Evolutionary conservation across 345 rosid species (phyloP), one percentile per base, ranked within the genome.

Genomic region (Hibiscus mutabilis): DNA sequence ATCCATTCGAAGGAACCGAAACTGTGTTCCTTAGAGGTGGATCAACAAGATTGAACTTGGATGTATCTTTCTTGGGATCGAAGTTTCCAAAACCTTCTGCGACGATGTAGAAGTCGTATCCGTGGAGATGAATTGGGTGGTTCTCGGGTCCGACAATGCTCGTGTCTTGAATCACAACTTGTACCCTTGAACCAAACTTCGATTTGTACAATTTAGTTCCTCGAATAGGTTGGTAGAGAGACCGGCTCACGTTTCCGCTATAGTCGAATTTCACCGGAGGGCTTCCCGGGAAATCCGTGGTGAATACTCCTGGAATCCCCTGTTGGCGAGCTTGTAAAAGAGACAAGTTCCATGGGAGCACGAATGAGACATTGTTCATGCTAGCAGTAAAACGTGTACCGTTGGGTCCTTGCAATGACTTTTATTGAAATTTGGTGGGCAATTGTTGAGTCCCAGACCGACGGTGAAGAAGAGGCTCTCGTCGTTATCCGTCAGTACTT

Each of bases 81-180:
- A 95, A 95, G 77, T 95, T 95, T 70, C 99, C 99, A 21, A 89
- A 95, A 6, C 98, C 99, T 74, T 84, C 81, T 0, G 86, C 99
- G 14, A 95, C 51, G 15, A 95, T 83, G 81, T 87, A 92, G 79
- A 95, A 95, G 82, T 95, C 98, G 51, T 92, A 87, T 60, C 99
- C 99, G 4, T 95, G 99, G 9, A 95, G 83, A 76, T 94, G 98
- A 72, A 94, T 86, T 0, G 97, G 97, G 70, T 94, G 98, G 75
- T 92, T 90, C 70, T 94, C 98, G 0, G 94, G 80, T 0, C 93
- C 87, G 6, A 85, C 84, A 51, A 92, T 95, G 75, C 84, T 90
- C 1, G 98, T 92, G 46, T 76, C 98, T 55, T 95, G 98, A 24
- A 95, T 21, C 37, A 92, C 98, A 59, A 95, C 9, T 73, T 95